Evolutionary conservation across 2,329 filamentous ascomycete genomes (phyloP).

Genomic region (Fusarium zealandicum): DNA sequence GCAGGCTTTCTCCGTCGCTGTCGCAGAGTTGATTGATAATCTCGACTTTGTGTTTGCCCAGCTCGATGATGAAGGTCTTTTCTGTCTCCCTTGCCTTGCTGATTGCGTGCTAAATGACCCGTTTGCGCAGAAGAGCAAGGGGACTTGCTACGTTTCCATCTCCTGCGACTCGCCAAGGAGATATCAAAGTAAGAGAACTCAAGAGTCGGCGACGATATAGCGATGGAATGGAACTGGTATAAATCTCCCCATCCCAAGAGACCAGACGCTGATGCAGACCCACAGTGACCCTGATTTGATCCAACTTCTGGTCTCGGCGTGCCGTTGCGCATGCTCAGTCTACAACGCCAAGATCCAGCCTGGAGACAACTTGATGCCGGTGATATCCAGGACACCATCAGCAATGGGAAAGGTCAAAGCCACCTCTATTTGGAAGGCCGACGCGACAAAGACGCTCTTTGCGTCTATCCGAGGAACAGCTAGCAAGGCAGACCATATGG

Average conservation of each 20-base stretch:
- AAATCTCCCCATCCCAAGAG: fast-evolving
- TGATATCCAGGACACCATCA: conserved; percentile 29
- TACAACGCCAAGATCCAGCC: conserved; percentile 20
- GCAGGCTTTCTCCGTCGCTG: conserved; percentile 29
- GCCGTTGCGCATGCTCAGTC: conserved; percentile 33
- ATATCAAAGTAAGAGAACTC: conserved; percentile 35
- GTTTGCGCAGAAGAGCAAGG: conserved; percentile 24
- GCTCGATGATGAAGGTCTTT: conserved; percentile 29
- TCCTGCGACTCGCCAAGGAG: conserved; percentile 30
- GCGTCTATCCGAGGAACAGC: conserved; percentile 35
- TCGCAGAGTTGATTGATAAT: conserved; percentile 29
- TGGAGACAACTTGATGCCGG: conserved; percentile 13
- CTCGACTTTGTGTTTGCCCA: conserved; percentile 37
- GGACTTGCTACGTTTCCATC: conserved; percentile 32
- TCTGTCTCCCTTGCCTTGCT: background rate
- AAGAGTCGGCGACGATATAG: background rate
- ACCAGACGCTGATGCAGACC: background rate
- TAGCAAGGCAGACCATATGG: conserved; percentile 32
- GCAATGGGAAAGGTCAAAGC: conserved; percentile 31
- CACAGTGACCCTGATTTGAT: background rate
- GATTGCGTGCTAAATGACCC: background rate
- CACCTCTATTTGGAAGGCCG: conserved; percentile 32
- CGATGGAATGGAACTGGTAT: conserved; percentile 24
- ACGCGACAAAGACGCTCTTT: conserved; percentile 17
- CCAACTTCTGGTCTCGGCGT: conserved; percentile 21